These are phyloP conservation scores for Ogataea thermomethanolica DNA, from an alignment of 805 yeast species.

Conservation along the genomic window DNA sequence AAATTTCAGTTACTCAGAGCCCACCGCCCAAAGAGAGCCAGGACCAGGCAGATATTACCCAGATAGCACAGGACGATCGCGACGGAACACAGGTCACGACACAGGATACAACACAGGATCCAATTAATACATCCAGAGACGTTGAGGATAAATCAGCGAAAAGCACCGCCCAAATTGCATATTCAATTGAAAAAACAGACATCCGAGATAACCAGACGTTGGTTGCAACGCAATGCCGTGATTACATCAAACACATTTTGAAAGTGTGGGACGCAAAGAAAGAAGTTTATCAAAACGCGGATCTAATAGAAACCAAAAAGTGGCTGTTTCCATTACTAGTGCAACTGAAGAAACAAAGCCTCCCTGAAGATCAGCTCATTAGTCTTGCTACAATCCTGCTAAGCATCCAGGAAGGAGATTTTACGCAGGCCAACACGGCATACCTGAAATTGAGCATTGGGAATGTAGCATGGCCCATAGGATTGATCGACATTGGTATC, in stretches of 20 bases:
- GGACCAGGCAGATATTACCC: too few relatives aligned
- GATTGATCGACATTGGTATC: slow-evolving; percentile 74
- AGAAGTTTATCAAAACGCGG: slow-evolving; percentile 19
- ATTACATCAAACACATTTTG: slow-evolving; percentile 44
- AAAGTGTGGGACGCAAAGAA: slow-evolving; percentile 34
- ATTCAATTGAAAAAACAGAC: slow-evolving; percentile 29
- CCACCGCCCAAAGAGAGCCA: too few relatives aligned
- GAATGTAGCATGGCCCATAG: slow-evolving; percentile 91
- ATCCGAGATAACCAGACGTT: slow-evolving; percentile 32
- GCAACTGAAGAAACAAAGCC: slow-evolving; percentile 42
- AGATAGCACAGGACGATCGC: too few relatives aligned
- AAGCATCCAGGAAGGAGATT: slow-evolving; percentile 55
- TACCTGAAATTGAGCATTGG: slow-evolving; percentile 80
- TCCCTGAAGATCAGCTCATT: slow-evolving; percentile 42
- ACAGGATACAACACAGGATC: too few relatives aligned
- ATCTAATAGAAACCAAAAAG: slow-evolving; percentile 44
- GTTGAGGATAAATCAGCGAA: slow-evolving; percentile 4
- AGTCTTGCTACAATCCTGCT: slow-evolving; percentile 58
- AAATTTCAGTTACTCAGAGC: not conserved
- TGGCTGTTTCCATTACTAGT: slow-evolving; percentile 52
- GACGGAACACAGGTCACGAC: too few relatives aligned
- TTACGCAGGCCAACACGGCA: slow-evolving; percentile 54
- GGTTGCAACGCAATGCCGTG: slow-evolving; percentile 41
- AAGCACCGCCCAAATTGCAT: not conserved
- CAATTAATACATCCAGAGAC: slow-evolving; percentile 4